A percentile compares a stretch with the other conserved stretches of the same genome.
Evolutionary conservation across 257 asterid species (phyloP).

Genomic region (Nemophila menziesii): DNA sequence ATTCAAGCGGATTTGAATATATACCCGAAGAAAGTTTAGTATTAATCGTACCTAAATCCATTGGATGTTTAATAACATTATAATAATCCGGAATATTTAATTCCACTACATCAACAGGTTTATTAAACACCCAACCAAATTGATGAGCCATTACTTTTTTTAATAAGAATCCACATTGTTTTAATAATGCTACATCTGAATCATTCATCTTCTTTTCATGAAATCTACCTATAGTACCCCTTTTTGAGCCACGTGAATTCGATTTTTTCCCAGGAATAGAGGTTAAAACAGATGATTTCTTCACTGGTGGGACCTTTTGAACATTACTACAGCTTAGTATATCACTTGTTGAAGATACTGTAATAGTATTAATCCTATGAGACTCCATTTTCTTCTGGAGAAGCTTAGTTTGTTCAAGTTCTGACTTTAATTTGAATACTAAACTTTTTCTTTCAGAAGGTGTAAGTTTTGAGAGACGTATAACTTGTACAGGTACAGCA

Average conservation of each 20-base stretch:
- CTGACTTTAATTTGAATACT: constrained; percentile 46
- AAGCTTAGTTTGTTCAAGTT: constrained; percentile 52
- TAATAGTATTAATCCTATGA: constrained; percentile 29
- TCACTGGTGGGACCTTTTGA: constrained; percentile 29
- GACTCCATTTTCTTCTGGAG: constrained; percentile 41
- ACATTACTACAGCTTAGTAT: constrained; percentile 34
- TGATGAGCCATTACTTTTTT: constrained; percentile 58
- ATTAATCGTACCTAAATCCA: constrained; percentile 85
- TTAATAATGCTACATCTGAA: constrained; percentile 29
- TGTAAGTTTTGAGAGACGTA: constrained; percentile 45
- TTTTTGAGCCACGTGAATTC: constrained; percentile 29
- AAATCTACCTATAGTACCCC: constrained; percentile 55
- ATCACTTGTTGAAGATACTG: constrained; percentile 39
- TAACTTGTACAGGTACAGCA: constrained; percentile 53
- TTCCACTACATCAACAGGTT: constrained; percentile 66
- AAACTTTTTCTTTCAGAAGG: constrained; percentile 46
- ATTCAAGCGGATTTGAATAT: constrained; percentile 51
- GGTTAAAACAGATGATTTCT: constrained; percentile 26
- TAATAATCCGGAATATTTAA: constrained; percentile 69
- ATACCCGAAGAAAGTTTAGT: constrained; percentile 41
- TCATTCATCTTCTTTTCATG: constrained; percentile 22
- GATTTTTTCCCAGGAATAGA: constrained; percentile 28
- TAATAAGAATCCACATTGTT: constrained; percentile 61
- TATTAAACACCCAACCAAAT: constrained; percentile 45
- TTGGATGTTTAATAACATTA: constrained; percentile 63